Conservation (phyloP, 1,284 basidiomycete genomes). For the Termitomyces sp. region DNA sequence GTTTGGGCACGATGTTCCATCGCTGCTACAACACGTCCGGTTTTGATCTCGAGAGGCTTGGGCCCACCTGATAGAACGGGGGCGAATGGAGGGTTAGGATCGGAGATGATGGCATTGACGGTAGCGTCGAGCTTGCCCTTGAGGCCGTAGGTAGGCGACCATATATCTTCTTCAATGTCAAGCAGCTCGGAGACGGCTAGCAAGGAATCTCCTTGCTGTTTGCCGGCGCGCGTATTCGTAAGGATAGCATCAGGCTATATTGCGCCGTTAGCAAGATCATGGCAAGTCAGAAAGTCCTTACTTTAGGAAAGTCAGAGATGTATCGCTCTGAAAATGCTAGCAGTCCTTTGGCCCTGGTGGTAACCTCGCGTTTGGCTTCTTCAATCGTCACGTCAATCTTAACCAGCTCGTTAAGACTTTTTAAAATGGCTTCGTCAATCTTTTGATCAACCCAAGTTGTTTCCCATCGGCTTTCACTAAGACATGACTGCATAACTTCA, state of each 20-base stretch:
- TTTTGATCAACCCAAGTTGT: conserved; percentile 48
- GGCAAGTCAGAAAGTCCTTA: conserved; percentile 22
- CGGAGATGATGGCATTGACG: conserved; percentile 64
- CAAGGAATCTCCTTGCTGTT: conserved; percentile 41
- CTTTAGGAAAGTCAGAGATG: conserved; percentile 57
- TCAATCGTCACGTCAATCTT: conserved; percentile 57
- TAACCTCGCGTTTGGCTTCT: conserved; percentile 60
- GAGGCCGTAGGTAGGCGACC: conserved; percentile 91
- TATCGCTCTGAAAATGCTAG: conserved; percentile 60
- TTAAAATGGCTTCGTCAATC: conserved; percentile 50
- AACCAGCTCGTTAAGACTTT: conserved; percentile 55
- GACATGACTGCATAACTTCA: conserved; percentile 79
- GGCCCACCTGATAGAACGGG: conserved; percentile 36
- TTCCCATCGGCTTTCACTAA: conserved; percentile 59
- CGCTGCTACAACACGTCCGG: conserved; percentile 70
- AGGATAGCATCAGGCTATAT: conserved; percentile 58
- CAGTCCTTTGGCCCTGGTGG: conserved; percentile 58
- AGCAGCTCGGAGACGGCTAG: conserved; percentile 73
- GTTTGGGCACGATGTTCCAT: conserved; percentile 98
- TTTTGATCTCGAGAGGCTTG: conserved; percentile 94
- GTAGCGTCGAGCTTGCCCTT: conserved; percentile 96
- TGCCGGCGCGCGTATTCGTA: conserved; percentile 53
- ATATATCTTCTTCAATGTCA: conserved; percentile 96
- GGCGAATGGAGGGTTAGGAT: conserved; percentile 24
- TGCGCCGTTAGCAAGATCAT: neutral